These are phyloP conservation scores for Carnegiea gigantea DNA, from an alignment of 179 eudicot genomes.

Conservation along the genomic window DNA sequence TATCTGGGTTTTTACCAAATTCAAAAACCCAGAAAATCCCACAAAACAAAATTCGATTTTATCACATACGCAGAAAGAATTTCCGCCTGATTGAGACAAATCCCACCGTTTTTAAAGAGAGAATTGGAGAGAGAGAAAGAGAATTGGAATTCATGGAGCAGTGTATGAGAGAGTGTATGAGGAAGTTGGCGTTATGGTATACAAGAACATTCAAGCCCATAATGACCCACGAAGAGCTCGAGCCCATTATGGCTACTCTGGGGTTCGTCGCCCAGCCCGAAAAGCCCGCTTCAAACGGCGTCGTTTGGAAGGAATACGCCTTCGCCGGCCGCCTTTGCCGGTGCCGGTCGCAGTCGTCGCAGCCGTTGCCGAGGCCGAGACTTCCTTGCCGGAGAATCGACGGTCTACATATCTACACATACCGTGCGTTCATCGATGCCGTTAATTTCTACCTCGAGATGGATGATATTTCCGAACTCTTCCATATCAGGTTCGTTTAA, in stretches of 20 bases:
- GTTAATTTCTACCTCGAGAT: conserved; percentile 36
- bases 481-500: conserved; percentile 49
- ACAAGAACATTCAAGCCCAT: conserved; percentile 52
- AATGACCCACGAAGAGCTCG: conserved; percentile 56
- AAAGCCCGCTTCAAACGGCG: conserved; percentile 18
- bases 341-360: conserved; percentile 2
- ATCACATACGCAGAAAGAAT: too few relatives aligned
- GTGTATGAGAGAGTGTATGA: conserved; percentile 33
- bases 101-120: too few relatives aligned
- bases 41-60: too few relatives aligned
- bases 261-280: conserved; percentile 42
- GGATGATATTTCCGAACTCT: conserved; percentile 42
- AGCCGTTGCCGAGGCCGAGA: conserved; percentile 33
- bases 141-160: conserved; percentile 25
- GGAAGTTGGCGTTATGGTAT: conserved; percentile 51
- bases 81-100: too few relatives aligned
- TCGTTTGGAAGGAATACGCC: conserved; percentile 47
- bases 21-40: too few relatives aligned
- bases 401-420: conserved; percentile 53
- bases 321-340: conserved; percentile 17
- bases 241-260: conserved; percentile 47
- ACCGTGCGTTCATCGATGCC: conserved; percentile 47
- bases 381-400: conserved; percentile 54
- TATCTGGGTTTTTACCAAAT: too few relatives aligned
- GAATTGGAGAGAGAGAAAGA: neutral